These are phyloP conservation scores for Stephania japonica DNA, from an alignment of 164 flowering plant species.

Conservation along the genomic window DNA sequence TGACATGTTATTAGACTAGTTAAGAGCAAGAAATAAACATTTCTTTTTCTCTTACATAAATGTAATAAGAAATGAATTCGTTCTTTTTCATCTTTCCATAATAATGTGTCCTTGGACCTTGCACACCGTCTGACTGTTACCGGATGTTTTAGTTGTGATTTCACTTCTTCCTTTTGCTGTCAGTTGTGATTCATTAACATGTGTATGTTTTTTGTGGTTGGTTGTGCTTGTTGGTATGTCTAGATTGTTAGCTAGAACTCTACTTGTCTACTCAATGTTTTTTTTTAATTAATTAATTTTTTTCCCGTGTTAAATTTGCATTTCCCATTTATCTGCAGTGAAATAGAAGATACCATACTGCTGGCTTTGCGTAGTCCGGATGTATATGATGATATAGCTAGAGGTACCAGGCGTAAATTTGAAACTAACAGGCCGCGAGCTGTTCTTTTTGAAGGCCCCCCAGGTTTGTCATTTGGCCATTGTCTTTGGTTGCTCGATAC, in stretches of 20 bases:
- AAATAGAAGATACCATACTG: constrained; percentile 81
- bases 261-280: background rate
- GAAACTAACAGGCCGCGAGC: constrained; percentile 97
- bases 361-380: constrained; percentile 82
- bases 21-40: background rate
- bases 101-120: background rate
- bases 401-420: constrained; percentile 84
- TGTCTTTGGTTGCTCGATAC: background rate
- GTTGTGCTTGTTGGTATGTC: background rate
- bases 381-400: constrained; percentile 90
- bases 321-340: constrained; percentile 38
- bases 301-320: background rate
- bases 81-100: background rate
- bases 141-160: background rate
- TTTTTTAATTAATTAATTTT: background rate
- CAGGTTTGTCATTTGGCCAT: constrained; percentile 46
- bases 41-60: background rate
- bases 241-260: background rate
- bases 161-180: background rate
- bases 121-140: background rate
- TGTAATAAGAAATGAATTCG: background rate
- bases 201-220: background rate
- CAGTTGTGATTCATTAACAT: background rate
- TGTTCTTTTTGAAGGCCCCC: constrained; percentile 98
- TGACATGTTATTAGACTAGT: background rate